Base-by-base conservation (phyloP, 306 rosid genomes). In the Rubus idaeus region DNA sequence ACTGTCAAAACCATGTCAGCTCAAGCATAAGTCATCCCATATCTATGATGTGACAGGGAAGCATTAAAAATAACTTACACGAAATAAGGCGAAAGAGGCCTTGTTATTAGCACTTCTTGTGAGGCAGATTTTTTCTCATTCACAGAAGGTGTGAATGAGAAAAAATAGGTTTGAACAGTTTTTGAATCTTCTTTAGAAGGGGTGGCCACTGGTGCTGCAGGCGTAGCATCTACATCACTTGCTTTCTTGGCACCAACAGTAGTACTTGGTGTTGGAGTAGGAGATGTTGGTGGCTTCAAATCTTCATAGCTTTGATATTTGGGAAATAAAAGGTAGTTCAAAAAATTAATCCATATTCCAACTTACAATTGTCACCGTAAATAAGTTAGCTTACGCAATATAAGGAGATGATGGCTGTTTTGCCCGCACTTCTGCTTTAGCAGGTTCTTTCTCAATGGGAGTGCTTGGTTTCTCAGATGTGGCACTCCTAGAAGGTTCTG, bases 331-430 rank as follows among this genome's bases (percentile, higher is more conserved):
- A 39, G 68, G 74, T 6, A 78, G 42, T 60, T 49, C 17, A 20
- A 63, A 79, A 20, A 40, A 45, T 40, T 69, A 74, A 30, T 58
- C 46, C 39, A 72, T 4, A 76, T 77, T 26, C 71, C 45, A 68
- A 17, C 18, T 26, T 26, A 23, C 8, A 60, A 60, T 20, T 21
- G 65, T 17, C 45, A 44, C 41, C 12, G 5, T 68, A 30, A 47
- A 37, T 23, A 70, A 18, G 17, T 75, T 57, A 56, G 75, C 95
- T 85, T 86, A 91, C 97, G 42, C 89, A 21, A 71, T 80, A 79
- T 85, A 89, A 50, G 98, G 95, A 78, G 98, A 91, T 78, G 80
- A 90, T 42, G 91, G 69, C 30, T 84, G 84, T 67, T 84, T 62
- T 8, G 71, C 76, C 64, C 46, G 83, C 61, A 78, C 79, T 81